Evolutionary conservation across 148 eudicot genomes (phyloP), one percentile per base, ranked within the genome.

Genomic region (Vaccinium corymbosum): DNA sequence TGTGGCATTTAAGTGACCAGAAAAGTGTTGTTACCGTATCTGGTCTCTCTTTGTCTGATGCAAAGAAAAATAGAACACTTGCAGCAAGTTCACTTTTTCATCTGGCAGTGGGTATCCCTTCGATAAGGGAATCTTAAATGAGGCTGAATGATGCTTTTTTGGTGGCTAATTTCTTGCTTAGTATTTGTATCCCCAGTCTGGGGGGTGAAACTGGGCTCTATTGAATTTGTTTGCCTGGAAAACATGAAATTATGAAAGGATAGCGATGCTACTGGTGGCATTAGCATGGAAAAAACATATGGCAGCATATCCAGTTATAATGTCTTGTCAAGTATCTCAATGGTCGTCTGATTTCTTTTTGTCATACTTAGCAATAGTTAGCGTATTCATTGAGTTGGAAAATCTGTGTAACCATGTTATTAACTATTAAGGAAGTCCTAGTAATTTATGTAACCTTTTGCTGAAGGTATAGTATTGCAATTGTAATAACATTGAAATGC

Each of bases 231-330:
- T 12, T 42, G 46, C 79, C 29, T 10, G 52, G 29, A 48, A 42
- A 76, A 48, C 25, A 16, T 48, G 52, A 48, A 75, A 46, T 48
- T 42, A 42, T 20, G 11, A 66, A 66, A 22, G 38, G 14, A 38
- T 4, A 48, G 48, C 46, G 7, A 27, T 78, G 1, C 46, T 11
- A 29, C 62, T 78, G 1, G 81, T 78, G 81, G 7, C 59, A 77
- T 77, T 77, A 77, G 80, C 80, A 52, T 53, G 61, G n/a, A 53
- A 78, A 78, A 5, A 51, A 25, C 27, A 27, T 48, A 53, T 16
- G 42, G 62, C 80, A 78, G 20, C 62, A 55, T 27, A 1, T 56
- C 46, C 56, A 29, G 32, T 25, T 50, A 78, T 53, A 6, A 2
- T 52, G 27, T 22, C 2, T 16, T 78, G 42, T 13, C 7, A 15